Conservation (phyloP, 2,329 filamentous ascomycete species). For the Trichoderma sp. region DNA sequence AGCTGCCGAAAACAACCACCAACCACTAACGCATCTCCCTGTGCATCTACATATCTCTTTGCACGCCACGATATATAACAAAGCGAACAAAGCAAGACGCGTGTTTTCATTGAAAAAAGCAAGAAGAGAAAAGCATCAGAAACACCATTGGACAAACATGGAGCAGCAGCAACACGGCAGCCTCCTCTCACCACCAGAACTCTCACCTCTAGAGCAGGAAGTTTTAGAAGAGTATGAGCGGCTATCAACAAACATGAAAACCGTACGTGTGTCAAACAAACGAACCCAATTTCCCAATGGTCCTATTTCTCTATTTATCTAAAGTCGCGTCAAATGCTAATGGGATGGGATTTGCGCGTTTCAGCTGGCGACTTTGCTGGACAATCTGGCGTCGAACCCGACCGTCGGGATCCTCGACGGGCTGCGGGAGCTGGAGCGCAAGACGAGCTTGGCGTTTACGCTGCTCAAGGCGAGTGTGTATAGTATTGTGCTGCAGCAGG, state of each 20-base stretch:
- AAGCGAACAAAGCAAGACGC: not conserved
- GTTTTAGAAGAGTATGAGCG: constrained; percentile 91
- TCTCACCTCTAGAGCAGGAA: constrained; percentile 85
- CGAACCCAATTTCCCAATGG: not conserved
- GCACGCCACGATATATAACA: not conserved
- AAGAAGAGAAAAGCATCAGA: not conserved
- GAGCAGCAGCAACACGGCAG: constrained; percentile 24
- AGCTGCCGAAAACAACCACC: not conserved
- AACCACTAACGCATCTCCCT: not conserved
- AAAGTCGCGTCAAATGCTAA: not conserved
- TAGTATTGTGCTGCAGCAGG: constrained; percentile 96
- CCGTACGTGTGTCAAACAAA: constrained; percentile 53
- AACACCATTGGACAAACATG: constrained; percentile 16
- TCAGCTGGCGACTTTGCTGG: constrained; percentile 57
- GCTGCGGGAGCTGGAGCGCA: constrained; percentile 83
- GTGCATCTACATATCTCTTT: not conserved
- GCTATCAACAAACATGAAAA: constrained; percentile 86
- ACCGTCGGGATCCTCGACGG: constrained; percentile 83
- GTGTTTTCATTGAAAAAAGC: not conserved
- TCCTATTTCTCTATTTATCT: not conserved
- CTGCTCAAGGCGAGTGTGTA: constrained; percentile 97
- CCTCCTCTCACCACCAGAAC: constrained; percentile 49
- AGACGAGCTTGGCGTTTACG: constrained; percentile 93
- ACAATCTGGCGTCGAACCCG: constrained; percentile 65
- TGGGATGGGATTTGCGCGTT: not conserved